Evolutionary conservation across 345 rosid genomes (phyloP), one percentile per base, ranked within the genome.

Genomic region (Microcos paniculata): DNA sequence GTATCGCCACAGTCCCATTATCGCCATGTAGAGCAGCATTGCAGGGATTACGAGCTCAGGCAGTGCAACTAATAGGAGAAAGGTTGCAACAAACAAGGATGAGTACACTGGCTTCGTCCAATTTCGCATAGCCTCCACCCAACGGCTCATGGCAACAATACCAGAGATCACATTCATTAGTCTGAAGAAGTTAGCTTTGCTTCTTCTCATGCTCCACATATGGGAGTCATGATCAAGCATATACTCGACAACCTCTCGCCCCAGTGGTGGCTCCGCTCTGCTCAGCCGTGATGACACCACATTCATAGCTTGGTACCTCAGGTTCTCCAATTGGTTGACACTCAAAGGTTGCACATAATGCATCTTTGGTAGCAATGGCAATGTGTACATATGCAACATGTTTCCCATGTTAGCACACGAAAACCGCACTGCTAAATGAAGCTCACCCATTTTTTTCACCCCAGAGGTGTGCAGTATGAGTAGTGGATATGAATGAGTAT

Each of bases 121-220:
- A 16, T 69, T 80, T 59, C 91, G 78, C 51, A 88, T 72, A 3
- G 81, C 71, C 58, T 91, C 88, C 3, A 85, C 19, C 75, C 78
- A 79, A 30, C 78, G 80, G 21, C 75, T 71, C n/a, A 86, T 62
- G 67, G 84, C 76, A 6, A 88, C 77, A 0, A 86, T 8, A 31
- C 85, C 81, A 0, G 91, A 88, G 52, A 91, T 80, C 51, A 88
- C 88, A 58, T 70, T 85, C 75, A 87, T 90, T 16, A 91, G 78
- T 59, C 94, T 70, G 40, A 84, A 88, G 62, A 91, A 88, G 79
- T 91, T 90, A 7, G 92, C 94, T 71, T 91, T 91, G 87, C 97
- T 89, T 67, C 91, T 90, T 71, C 97, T 86, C 94, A 90, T 88
- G 82, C 97, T 91, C 97, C 94, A 91, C 85, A 86, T 80, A 67